Percentiles rank a stretch among this genome's conserved stretches.
Conservation (phyloP, 2,329 filamentous ascomycete genomes). For the Aspergillus candidus region DNA sequence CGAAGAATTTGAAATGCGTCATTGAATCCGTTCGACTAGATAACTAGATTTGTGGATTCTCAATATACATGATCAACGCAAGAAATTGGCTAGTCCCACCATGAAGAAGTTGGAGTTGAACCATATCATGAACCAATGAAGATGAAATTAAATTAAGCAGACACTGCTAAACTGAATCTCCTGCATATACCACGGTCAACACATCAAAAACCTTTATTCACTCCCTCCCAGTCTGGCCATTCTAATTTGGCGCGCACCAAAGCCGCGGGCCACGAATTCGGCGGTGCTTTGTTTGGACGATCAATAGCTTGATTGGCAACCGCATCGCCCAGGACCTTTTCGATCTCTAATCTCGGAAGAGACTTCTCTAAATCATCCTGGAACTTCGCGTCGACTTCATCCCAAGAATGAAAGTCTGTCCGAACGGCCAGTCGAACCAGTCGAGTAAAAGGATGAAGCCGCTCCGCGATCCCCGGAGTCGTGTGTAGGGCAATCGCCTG, state of each 20-base stretch:
- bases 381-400: conserved; percentile 11
- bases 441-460: conserved; percentile 34
- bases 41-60: too few relatives aligned
- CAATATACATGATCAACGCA: too few relatives aligned
- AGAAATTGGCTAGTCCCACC: too few relatives aligned
- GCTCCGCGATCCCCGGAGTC: conserved; percentile 40
- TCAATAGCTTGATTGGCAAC: conserved; percentile 37
- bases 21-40: too few relatives aligned
- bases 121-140: too few relatives aligned
- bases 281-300: conserved; percentile 36
- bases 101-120: too few relatives aligned
- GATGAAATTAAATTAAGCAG: too few relatives aligned
- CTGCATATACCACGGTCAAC: too few relatives aligned
- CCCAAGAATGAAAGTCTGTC: conserved; percentile 35
- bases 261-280: conserved; percentile 31
- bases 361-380: conserved; percentile 15
- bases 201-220: conserved; percentile 21
- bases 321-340: conserved; percentile 40
- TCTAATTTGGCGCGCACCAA: conserved; percentile 20
- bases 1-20: too few relatives aligned
- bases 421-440: conserved; percentile 34
- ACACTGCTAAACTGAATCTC: too few relatives aligned
- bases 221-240: conserved; percentile 17
- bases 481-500: conserved; percentile 43
- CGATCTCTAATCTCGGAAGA: conserved; percentile 34